Evolutionary conservation across 179 eudicot species (phyloP), one percentile per base, ranked within the genome.

Genomic region (Amaranthus tricolor): DNA sequence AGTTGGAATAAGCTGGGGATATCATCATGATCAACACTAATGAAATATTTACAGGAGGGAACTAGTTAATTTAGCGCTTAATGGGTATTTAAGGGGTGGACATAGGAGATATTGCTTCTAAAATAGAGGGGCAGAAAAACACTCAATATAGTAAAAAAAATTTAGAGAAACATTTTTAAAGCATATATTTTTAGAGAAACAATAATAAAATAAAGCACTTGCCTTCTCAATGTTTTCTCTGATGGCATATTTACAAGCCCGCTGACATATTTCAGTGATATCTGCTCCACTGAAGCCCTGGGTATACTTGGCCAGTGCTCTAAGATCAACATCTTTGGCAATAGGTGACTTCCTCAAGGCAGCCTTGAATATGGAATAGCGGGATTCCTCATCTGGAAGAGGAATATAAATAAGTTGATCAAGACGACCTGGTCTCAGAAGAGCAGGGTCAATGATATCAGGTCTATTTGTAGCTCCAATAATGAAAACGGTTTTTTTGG

Each of bases 221-320:
- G 84, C 88, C 82, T 88, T 85, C 74, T 88, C 91, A 56, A 88
- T 86, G 76, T 86, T 84, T 71, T 88, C 91, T 53, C 87, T 72
- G 21, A 87, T 85, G 47, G 89, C 91, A 56, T 85, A 85, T 55
- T 85, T 88, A 82, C 91, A 88, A 31, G 91, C 86, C 9, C 87
- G 86, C 62, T 85, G 90, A 50, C 88, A 87, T 14, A 87, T 87
- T 67, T 87, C 88, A 6, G 90, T 85, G 40, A 87, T 85, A 50
- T 87, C 88, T 8, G 90, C 88, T 16, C 90, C 88, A 72, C 88
- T 85, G 49, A 85, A 87, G n/a, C 91, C 89, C 5, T 84, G 72
- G 1, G 91, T 88, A 69, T 85, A 80, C 10, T 69, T 55, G 6
- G 91, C 87, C 53, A 88, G 89, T 62, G 85, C 75, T 21, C 63